Evolutionary conservation across 2,329 filamentous ascomycete species (phyloP).

Genomic region (Ceratocystis destructans): DNA sequence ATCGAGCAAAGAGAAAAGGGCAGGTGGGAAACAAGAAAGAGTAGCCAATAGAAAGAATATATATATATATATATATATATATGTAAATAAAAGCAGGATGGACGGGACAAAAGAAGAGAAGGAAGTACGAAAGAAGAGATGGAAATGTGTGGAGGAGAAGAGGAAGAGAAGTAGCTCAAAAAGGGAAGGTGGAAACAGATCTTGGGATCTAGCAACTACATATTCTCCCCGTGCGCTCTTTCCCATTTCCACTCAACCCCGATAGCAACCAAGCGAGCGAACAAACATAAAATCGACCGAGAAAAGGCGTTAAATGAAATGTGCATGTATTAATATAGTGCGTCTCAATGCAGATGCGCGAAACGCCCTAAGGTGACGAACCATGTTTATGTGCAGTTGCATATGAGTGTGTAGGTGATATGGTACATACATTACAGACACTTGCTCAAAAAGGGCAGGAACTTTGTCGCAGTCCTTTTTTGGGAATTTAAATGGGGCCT

Average conservation of each 20-base stretch:
- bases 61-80: no score
- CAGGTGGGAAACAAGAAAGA: not conserved
- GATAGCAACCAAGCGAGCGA: not conserved
- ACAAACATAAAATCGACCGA: no score
- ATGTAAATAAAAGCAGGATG: not conserved
- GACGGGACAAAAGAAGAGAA: not conserved
- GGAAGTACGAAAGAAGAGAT: not conserved
- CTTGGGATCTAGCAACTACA: not conserved
- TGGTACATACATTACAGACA: not conserved
- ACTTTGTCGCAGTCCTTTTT: not conserved
- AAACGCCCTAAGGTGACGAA: not conserved
- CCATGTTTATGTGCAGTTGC: not conserved
- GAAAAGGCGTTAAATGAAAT: not conserved
- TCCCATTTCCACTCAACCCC: not conserved
- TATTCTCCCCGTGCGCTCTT: not conserved
- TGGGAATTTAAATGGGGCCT: not conserved
- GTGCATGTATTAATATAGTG: not conserved
- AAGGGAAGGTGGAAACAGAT: constrained; percentile 5
- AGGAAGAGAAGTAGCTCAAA: not conserved
- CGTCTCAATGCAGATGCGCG: not conserved
- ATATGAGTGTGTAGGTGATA: not conserved
- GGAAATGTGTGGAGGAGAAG: not conserved
- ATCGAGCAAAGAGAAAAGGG: not conserved
- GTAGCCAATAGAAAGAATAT: no score
- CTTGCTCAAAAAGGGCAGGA: not conserved